phyloP scores from a whole-genome alignment of 2,329 filamentous ascomycete species.

The Chaetomium olivaceum region DNA sequence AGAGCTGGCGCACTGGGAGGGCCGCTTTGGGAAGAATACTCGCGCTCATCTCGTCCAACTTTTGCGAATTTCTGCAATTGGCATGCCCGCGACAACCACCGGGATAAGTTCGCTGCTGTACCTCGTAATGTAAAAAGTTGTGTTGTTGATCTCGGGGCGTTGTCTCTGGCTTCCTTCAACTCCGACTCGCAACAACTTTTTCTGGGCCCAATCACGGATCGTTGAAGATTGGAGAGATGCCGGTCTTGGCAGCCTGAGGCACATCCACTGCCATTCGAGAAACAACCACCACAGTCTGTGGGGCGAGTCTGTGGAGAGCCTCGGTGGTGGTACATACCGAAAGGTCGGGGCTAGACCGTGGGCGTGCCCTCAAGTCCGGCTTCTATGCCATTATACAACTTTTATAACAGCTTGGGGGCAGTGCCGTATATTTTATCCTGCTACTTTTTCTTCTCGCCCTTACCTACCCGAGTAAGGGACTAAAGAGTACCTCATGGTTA shows the following conservation, averaged over 20 bases:
- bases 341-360: too few relatives aligned
- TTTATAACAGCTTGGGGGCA: too few relatives aligned
- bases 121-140: neutral
- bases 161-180: conserved; percentile 7
- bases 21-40: conserved; percentile 40
- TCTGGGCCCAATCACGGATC: neutral
- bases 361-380: too few relatives aligned
- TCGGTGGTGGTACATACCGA: too few relatives aligned
- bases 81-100: conserved; percentile 18
- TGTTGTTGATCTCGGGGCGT: neutral
- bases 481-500: neutral
- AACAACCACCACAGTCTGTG: neutral
- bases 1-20: conserved; percentile 37
- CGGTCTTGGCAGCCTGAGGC: neutral
- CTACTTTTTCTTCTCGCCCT: neutral
- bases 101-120: neutral
- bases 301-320: neutral
- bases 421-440: neutral
- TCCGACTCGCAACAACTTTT: neutral
- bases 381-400: too few relatives aligned
- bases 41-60: conserved; percentile 38
- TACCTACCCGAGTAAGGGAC: neutral
- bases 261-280: neutral
- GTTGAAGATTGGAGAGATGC: neutral
- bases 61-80: conserved; percentile 4